A percentile compares a stretch with the other conserved stretches of the same genome.
phyloP scores from a whole-genome alignment of 805 yeast species.

The Saccharomycopsis sp. region DNA sequence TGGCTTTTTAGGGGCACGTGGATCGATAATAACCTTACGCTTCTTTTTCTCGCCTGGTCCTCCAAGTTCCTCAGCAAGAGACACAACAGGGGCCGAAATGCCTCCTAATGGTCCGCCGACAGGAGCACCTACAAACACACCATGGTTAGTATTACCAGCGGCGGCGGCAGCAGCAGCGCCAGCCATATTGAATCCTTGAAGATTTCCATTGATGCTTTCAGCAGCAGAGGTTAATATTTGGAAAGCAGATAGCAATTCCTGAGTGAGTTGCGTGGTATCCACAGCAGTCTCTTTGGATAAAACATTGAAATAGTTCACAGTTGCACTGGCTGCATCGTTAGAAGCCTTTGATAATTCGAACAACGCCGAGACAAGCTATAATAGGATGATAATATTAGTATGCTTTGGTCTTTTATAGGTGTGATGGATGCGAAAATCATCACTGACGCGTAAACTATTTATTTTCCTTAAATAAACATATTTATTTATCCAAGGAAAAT shows the following conservation, averaged over 20 bases:
- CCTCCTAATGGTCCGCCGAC: constrained; percentile 15
- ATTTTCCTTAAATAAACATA: not conserved
- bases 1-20: constrained; percentile 94
- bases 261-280: constrained; percentile 39
- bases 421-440: not conserved
- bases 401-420: not conserved
- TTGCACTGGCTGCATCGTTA: constrained; percentile 72
- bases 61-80: constrained; percentile 21
- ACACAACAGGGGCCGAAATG: constrained; percentile 22
- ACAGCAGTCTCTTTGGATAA: constrained; percentile 38
- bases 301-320: constrained; percentile 66
- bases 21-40: constrained; percentile 62
- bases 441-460: not conserved
- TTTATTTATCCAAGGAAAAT: not conserved
- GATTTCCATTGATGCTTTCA: constrained; percentile 15
- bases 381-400: not conserved
- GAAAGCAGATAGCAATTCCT: constrained; percentile 37
- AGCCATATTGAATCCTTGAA: constrained; percentile 15
- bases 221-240: constrained; percentile 34
- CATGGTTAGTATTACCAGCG: constrained; percentile 14
- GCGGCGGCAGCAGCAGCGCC: constrained; percentile 23
- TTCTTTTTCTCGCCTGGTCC: constrained; percentile 28
- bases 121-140: constrained; percentile 11
- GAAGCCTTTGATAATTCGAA: constrained; percentile 85
- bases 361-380: constrained; percentile 65